Conservation (phyloP, 345 rosid species). For the Eucalyptus sp. region DNA sequence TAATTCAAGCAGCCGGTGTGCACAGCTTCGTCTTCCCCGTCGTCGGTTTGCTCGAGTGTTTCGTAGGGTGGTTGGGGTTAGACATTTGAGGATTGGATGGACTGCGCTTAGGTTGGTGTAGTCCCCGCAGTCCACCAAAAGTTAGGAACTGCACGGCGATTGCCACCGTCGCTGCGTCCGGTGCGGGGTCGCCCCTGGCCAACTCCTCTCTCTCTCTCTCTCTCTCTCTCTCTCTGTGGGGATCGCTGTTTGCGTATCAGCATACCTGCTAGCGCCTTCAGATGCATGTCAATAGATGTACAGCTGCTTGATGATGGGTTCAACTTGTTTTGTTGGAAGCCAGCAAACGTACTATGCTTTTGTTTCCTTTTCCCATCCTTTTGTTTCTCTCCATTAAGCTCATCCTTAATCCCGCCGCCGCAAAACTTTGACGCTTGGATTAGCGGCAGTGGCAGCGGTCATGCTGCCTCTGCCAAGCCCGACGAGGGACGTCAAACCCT, state of each 20-base stretch:
- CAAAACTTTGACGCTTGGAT: not conserved
- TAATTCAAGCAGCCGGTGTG: not conserved
- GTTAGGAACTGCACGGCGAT: not conserved
- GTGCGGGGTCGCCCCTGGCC: not conserved
- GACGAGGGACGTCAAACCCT: not conserved
- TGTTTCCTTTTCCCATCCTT: not conserved
- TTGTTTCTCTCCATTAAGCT: not conserved
- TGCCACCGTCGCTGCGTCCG: not conserved
- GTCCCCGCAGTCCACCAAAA: not conserved
- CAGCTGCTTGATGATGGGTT: not conserved
- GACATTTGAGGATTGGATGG: not conserved
- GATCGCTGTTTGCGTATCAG: not conserved
- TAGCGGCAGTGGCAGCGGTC: not conserved
- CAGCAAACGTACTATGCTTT: not conserved
- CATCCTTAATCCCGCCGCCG: not conserved
- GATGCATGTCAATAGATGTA: not conserved
- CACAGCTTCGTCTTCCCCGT: not conserved
- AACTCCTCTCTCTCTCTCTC: not conserved
- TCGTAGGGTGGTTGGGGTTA: not conserved
- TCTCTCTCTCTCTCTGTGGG: not conserved
- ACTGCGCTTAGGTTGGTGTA: no score
- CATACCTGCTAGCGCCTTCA: not conserved
- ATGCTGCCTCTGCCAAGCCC: not conserved
- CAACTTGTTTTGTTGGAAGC: not conserved
- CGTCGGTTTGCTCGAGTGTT: not conserved